These are phyloP conservation scores for Cyclotella distinguenda DNA, from an alignment of 108 stramenopile genomes.

Conservation along the genomic window DNA sequence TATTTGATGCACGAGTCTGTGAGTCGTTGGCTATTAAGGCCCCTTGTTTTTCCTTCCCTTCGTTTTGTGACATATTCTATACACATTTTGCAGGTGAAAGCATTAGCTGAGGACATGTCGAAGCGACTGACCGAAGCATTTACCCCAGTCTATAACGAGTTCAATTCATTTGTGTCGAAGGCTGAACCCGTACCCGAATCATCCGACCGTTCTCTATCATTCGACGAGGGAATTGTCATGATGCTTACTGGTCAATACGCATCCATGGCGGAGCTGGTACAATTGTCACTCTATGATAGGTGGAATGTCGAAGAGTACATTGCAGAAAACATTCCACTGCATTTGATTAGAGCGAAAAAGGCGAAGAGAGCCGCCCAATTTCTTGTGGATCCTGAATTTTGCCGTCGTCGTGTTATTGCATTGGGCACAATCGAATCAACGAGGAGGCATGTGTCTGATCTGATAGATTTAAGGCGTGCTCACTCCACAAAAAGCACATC, in stretches of 20 bases:
- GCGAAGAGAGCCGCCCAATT: conserved; percentile 61
- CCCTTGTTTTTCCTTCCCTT: background rate
- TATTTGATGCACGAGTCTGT: conserved; percentile 84
- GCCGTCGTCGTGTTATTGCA: conserved; percentile 64
- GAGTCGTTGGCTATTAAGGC: no score
- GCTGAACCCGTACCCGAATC: conserved; percentile 23
- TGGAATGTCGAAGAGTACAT: conserved; percentile 82
- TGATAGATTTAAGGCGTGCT: conserved; percentile 69
- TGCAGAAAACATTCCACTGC: conserved; percentile 67
- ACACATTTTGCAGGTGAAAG: conserved; percentile 52
- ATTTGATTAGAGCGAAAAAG: conserved; percentile 70
- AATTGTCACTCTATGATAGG: conserved; percentile 42
- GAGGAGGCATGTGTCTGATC: conserved; percentile 76
- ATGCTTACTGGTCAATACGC: conserved; percentile 41
- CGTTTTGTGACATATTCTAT: background rate
- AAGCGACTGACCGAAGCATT: conserved; percentile 66
- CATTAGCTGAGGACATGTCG: conserved; percentile 84
- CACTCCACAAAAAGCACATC: conserved; percentile 8
- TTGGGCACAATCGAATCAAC: conserved; percentile 81
- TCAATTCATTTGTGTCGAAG: conserved; percentile 59
- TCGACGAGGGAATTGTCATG: conserved; percentile 41
- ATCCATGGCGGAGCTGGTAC: conserved; percentile 22
- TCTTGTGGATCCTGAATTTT: conserved; percentile 62
- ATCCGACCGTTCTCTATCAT: conserved; percentile 14
- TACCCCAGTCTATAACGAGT: conserved; percentile 67